Percentiles rank a stretch among this genome's conserved stretches.
These are phyloP conservation scores for Botrytis fragariae DNA, from an alignment of 2,329 filamentous ascomycete genomes.

Conservation along the genomic window DNA sequence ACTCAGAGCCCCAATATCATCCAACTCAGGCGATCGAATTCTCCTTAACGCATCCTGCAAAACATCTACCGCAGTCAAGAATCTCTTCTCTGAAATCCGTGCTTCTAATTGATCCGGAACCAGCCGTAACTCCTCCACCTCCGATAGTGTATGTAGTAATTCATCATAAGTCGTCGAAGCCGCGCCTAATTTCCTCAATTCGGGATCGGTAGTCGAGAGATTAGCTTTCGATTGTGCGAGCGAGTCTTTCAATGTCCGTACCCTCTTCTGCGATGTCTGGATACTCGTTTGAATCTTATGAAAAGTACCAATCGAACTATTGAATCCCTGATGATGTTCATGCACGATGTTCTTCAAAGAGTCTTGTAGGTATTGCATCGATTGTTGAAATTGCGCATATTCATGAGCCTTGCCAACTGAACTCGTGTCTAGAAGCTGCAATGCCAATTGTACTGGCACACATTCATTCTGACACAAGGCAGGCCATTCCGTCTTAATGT, in stretches of 20 bases:
- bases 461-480: slow-evolving; percentile 87
- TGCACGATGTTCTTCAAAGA: slow-evolving; percentile 94
- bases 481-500: slow-evolving; percentile 86
- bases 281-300: slow-evolving; percentile 98
- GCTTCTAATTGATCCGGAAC: slow-evolving; percentile 92
- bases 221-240: slow-evolving; percentile 76
- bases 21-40: slow-evolving; percentile 82
- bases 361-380: slow-evolving; percentile 84
- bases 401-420: slow-evolving; percentile 89
- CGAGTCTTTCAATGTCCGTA: slow-evolving; percentile 80
- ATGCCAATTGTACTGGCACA: slow-evolving; percentile 88
- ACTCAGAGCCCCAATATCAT: slow-evolving; percentile 82
- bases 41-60: slow-evolving; percentile 82
- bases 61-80: slow-evolving; percentile 87
- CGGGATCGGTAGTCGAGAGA: slow-evolving; percentile 81
- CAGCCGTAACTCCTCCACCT: slow-evolving; percentile 82
- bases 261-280: slow-evolving; percentile 79
- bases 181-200: slow-evolving; percentile 84
- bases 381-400: slow-evolving; percentile 78
- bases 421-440: slow-evolving; percentile 90
- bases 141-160: slow-evolving; percentile 76
- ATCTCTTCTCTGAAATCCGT: slow-evolving; percentile 93
- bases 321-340: slow-evolving; percentile 98
- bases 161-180: slow-evolving; percentile 89
- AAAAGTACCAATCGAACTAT: slow-evolving; percentile 97